phyloP scores from a whole-genome alignment of 129 eudicot species.

The Solidago caesia region DNA sequence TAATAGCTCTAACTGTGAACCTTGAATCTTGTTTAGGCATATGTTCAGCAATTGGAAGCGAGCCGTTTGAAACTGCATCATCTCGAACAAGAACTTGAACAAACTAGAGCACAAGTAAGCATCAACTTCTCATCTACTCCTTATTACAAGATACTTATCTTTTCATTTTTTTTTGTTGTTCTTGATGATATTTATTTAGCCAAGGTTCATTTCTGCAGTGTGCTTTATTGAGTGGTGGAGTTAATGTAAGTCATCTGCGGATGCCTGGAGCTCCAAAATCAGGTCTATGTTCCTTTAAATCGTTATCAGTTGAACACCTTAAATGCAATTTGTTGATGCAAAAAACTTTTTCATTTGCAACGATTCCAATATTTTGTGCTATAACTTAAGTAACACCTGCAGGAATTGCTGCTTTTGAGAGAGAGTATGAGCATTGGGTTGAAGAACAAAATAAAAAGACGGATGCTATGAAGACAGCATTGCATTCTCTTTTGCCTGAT shows the following conservation, averaged over 20 bases:
- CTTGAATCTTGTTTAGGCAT: conserved; percentile 54
- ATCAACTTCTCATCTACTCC: neutral
- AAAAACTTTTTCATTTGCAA: neutral
- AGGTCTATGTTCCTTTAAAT: conserved; percentile 44
- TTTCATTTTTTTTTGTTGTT: conserved; percentile 5
- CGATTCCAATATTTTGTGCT: neutral
- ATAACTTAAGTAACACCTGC: conserved; percentile 19
- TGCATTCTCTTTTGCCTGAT: conserved; percentile 54
- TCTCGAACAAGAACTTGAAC: conserved; percentile 91
- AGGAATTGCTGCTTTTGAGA: conserved; percentile 71
- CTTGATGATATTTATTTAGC: conserved; percentile 5
- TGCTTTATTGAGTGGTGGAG: conserved; percentile 55
- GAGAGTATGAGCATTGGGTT: conserved; percentile 76
- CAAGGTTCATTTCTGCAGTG: conserved; percentile 46
- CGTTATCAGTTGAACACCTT: conserved; percentile 6
- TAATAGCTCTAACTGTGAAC: conserved; percentile 17
- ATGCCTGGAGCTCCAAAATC: conserved; percentile 53
- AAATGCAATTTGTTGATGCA: neutral
- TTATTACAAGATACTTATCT: conserved; percentile 9
- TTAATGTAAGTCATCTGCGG: conserved; percentile 59
- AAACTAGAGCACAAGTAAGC: conserved; percentile 71
- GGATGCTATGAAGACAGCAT: conserved; percentile 52
- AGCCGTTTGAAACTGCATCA: conserved; percentile 73
- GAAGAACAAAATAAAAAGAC: conserved; percentile 67
- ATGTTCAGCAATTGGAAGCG: conserved; percentile 89